phyloP scores from a whole-genome alignment of 2,329 filamentous ascomycete genomes.

The Magnaporthiopsis incrustans region DNA sequence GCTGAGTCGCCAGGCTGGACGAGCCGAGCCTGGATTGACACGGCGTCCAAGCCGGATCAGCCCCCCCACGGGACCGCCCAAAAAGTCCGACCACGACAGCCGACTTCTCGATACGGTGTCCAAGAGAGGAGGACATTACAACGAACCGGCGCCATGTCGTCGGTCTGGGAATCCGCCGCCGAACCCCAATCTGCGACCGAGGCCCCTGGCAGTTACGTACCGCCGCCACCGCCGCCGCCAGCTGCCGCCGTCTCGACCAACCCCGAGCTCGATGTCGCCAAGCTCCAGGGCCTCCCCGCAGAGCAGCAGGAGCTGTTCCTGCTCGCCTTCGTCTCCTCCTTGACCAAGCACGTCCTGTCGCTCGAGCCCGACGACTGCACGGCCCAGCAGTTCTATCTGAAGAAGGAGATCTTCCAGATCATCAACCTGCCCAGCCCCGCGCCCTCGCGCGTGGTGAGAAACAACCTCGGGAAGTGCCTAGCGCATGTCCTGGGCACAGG shows the following conservation, averaged over 20 bases:
- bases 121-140: not conserved
- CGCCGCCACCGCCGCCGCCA: constrained; percentile 16
- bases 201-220: not conserved
- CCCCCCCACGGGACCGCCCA: no score
- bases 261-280: constrained; percentile 79
- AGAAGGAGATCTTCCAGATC: constrained; percentile 91
- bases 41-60: not conserved
- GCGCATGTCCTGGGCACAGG: constrained; percentile 75
- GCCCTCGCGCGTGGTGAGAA: constrained; percentile 81
- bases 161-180: constrained; percentile 3
- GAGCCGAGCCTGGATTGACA: not conserved
- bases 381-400: constrained; percentile 82
- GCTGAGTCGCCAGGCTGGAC: not conserved
- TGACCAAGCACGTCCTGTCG: constrained; percentile 70
- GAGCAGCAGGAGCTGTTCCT: constrained; percentile 96
- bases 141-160: constrained; percentile 5
- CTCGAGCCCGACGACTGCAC: constrained; percentile 75
- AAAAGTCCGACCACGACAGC: not conserved
- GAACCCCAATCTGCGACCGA: not conserved
- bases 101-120: not conserved
- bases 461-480: constrained; percentile 79
- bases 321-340: constrained; percentile 75
- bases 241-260: constrained; percentile 31
- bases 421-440: constrained; percentile 73
- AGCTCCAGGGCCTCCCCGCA: constrained; percentile 79